phyloP scores from a whole-genome alignment of 2,329 filamentous ascomycete species.

The Fusarium paranaense region DNA sequence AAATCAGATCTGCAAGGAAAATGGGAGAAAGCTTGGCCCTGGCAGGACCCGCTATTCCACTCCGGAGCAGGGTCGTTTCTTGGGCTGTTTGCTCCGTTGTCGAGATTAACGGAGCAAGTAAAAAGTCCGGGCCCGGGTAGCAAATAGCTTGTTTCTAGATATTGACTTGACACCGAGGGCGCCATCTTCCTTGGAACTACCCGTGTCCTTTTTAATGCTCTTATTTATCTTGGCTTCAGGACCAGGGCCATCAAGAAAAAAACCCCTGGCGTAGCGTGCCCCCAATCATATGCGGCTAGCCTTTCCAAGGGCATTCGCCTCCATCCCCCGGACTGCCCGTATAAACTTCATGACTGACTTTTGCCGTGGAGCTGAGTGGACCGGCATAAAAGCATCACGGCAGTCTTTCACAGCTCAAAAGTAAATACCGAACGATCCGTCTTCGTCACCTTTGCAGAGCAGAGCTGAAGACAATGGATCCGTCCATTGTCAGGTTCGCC shows the following conservation, averaged over 20 bases:
- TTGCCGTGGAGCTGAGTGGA: background rate
- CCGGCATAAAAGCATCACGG: background rate
- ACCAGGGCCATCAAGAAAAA: background rate
- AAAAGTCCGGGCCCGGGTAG: background rate
- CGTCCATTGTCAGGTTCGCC: background rate
- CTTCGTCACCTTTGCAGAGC: no score
- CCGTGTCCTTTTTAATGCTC: background rate
- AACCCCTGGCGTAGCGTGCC: background rate
- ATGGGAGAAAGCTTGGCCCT: conserved; percentile 25
- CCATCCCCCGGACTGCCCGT: background rate
- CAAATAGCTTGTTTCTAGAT: background rate
- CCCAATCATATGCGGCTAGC: background rate
- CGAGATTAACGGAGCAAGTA: conserved; percentile 34
- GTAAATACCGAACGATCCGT: background rate
- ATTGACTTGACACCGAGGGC: background rate
- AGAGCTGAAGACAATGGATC: background rate
- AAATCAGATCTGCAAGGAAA: conserved; percentile 34
- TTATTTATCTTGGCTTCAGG: background rate
- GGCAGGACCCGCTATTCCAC: conserved; percentile 5
- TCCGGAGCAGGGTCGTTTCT: conserved; percentile 8
- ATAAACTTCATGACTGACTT: background rate
- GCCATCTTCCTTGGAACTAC: background rate
- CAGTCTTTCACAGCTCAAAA: background rate
- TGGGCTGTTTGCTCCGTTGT: conserved; percentile 1
- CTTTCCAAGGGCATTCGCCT: background rate